Evolutionary conservation across 129 eudicot genomes (phyloP), one percentile per base, ranked within the genome.

Genomic region (Artemisia argyi): DNA sequence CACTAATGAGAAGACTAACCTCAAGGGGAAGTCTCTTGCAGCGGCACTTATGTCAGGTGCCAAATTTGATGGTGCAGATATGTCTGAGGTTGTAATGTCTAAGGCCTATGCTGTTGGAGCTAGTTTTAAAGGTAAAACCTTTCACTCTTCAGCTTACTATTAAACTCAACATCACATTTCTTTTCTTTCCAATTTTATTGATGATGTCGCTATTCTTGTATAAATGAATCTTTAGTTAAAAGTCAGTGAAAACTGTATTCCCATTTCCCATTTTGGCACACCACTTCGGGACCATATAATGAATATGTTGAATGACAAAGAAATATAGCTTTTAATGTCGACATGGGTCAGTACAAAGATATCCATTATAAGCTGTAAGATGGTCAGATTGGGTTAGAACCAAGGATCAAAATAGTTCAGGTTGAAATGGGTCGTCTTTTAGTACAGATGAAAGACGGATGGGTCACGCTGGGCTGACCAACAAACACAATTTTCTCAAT

Each of bases 21-120:
- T 94, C 42, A 94, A 90, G 79, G 98, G 98, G 60, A 94, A 94
- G 79, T 80, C 98, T 73, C 90, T 94, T 65, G 74, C 98, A 2
- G 98, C 98, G 6, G 98, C 98, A 59, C 98, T 94, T 73, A 85
- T 94, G 98, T 84, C 97, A 3, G 98, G 59, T 73, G 97, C 98
- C 69, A 88, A 87, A 79, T 94, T 94, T 85, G 98, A 94, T 80
- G 98, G 98, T 51, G 98, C 98, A 12, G 98, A 94, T 75, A 90
- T 90, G 98, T 47, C 91, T 49, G 98, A 94, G 79, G 98, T 94
- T n/a, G 82, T 94, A 20, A 94, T 94, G 98, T 94, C 98, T 17
- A 94, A 94, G 87, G 98, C 98, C 52, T 94, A 94, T 75, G 98
- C 98, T 54, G 98, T 84, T 71, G 93, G 96, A 73, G 98, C 96